Evolutionary conservation across 2,329 filamentous ascomycete species (phyloP), one percentile per base, ranked within the genome.

Genomic region (Cordyceps sp.): DNA sequence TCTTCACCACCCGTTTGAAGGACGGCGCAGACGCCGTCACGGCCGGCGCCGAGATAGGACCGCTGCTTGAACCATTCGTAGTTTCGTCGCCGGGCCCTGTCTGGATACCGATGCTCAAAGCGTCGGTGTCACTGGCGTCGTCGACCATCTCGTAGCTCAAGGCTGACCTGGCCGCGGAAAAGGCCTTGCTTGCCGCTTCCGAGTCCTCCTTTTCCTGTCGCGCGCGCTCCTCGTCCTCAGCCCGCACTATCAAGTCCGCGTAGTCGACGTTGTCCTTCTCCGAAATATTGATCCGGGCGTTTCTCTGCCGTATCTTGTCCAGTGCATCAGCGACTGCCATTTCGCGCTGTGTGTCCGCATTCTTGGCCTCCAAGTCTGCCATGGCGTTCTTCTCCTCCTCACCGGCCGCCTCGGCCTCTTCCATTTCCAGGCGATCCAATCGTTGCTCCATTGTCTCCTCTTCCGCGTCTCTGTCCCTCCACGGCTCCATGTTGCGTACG

Each of bases 291-390:
- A 90, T 74, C 39, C 85, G 66, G 7, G 90, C 90, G 57, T 98
- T 98, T 40, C 88, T 64, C 32, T 82, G 88, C 34, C 88, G 67
- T 35, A 98, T 94, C 58, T 94, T 86, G 53, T 98, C 90, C 34
- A 98, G 59, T 7, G 86, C 88, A 60, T 98, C 90, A 2, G 90
- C 90, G 28, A 94, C 83, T 14, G 81, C 83, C 86, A 98, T 98
- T 56, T 98, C 90, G 26, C 79, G 69, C 61, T 90, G 86, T 1
- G 86, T 86, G 52, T 98, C 90, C 16, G 80, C 61, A 34, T 88
- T 93, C 61, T 96, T 96, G 39, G 80, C 78, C 58, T 98, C 90
- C 29, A 98, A 59, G 50, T 94, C 86, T 35, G 80, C 80, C 92
- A 98, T 98, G 16, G 84, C 83, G 53, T 94, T 86, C 41, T 75